Percentiles rank a stretch among this genome's conserved stretches.
Evolutionary conservation across 1,139 yeast genomes (phyloP).

Genomic region (Pneumocystis murina): DNA sequence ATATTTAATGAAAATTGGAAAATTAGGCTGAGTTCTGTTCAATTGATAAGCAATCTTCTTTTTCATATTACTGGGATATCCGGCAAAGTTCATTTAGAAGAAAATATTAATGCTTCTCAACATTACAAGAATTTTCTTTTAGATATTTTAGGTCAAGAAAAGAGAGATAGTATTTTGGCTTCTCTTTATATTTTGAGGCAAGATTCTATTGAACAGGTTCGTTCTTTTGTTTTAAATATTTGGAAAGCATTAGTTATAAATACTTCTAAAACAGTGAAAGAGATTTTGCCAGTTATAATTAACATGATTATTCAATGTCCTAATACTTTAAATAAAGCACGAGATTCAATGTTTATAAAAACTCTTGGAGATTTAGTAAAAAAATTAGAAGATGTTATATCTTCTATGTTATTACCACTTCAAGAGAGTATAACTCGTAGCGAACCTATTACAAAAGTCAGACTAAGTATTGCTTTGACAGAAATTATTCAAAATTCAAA

Average conservation of each 20-base stretch:
- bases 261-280: conserved; percentile 92
- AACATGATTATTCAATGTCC: conserved; percentile 64
- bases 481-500: conserved; percentile 72
- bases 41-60: conserved; percentile 88
- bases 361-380: conserved; percentile 91
- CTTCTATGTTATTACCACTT: conserved; percentile 73
- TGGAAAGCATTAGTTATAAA: conserved; percentile 96
- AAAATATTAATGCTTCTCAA: conserved; percentile 40
- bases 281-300: conserved; percentile 73
- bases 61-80: conserved; percentile 90
- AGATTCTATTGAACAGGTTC: conserved; percentile 74
- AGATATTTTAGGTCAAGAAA: conserved; percentile 70
- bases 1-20: conserved; percentile 70
- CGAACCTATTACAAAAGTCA: conserved; percentile 78
- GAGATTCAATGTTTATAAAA: conserved; percentile 80
- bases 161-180: conserved; percentile 76
- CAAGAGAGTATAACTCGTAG: conserved; percentile 47
- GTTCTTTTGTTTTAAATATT: conserved; percentile 83
- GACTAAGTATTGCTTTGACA: conserved; percentile 84
- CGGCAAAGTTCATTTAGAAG: conserved; percentile 30
- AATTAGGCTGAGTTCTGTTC: conserved; percentile 85
- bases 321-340: conserved; percentile 64
- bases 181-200: conserved; percentile 84
- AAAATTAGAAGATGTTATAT: conserved; percentile 74
- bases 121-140: conserved; percentile 40